Conservation (phyloP, 2,329 filamentous ascomycete species). For the Graphiopsis chlorocephala region DNA sequence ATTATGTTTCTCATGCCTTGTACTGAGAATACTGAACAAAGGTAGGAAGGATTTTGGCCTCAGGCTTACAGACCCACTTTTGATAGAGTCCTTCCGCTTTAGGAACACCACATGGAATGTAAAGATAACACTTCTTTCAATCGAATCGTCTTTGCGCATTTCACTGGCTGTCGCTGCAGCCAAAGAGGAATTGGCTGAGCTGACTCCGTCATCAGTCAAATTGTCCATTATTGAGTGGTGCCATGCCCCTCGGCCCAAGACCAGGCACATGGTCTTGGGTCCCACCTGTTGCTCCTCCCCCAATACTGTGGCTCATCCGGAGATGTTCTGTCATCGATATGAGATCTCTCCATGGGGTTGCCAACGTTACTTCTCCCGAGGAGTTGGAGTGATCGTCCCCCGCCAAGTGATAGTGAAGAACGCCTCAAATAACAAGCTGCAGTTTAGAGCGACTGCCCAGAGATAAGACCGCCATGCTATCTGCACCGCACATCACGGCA, state of each 20-base stretch:
- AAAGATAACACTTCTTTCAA: neutral
- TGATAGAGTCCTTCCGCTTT: slow-evolving; percentile 12
- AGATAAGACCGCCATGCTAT: slow-evolving; percentile 11
- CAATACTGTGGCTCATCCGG: neutral
- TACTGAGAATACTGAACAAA: neutral
- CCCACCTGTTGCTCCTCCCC: neutral
- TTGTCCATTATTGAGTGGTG: neutral
- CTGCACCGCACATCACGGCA: neutral
- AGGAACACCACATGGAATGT: neutral
- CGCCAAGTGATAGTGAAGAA: slow-evolving; percentile 11
- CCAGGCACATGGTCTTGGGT: neutral
- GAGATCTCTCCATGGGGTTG: neutral
- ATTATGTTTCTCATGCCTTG: neutral
- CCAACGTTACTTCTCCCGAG: neutral
- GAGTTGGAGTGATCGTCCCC: neutral
- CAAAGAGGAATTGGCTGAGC: neutral
- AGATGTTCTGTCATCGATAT: neutral
- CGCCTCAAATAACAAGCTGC: slow-evolving; percentile 12
- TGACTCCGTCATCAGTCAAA: neutral
- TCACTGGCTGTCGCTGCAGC: neutral
- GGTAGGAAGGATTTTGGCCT: neutral
- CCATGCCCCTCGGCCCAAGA: neutral
- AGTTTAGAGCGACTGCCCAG: neutral
- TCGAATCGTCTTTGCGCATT: neutral
- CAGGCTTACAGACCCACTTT: slow-evolving; percentile 13